Base-by-base conservation (phyloP, 2,329 filamentous ascomycete genomes). In the Verticillium albo-atrum region DNA sequence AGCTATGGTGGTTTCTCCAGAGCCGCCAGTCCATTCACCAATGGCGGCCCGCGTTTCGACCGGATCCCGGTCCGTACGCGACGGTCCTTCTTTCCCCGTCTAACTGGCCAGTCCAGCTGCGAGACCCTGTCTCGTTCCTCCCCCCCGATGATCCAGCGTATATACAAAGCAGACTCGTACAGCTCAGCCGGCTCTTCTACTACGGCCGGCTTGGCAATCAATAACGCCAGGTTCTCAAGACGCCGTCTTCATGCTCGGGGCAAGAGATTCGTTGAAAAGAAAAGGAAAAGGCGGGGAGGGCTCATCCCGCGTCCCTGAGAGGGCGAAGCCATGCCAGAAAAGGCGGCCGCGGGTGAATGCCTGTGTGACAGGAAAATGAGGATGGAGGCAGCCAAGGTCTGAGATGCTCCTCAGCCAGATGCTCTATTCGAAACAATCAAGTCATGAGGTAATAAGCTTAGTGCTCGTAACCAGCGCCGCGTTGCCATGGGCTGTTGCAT, bases 401-500 rank as follows among this genome's bases (percentile, higher is more conserved):
- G 42, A 47, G n/a, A 10, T 25, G 20, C 10, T 23, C 7, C 42
- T 47, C 20, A 23, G 42, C n/a, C 42, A 23, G 10, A 47, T 47
- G 42, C 42, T 23, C n/a, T 47, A 47, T 3, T 47, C 42, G 20
- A 47, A 47, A 3, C 12, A 9, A 23, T 25, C 20, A 7, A 47
- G 20, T 20, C 42, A 47, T 12, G 42, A 37, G n/a, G 10, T 17
- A 4, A 52, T 10, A 20, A 20, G n/a, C 57, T 56, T 61, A 63
- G 51, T 77, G 72, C 23, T 79, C 76, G 63, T 79, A 79, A 47
- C 76, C 76, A 53, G 76, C 76, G 61, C 76, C 76, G 61, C 76
- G 76, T 64, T 79, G 76, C 76, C 76, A 79, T 27, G 76, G 76
- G 65, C 76, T 78, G 54, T 59, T 20, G 12, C 3, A 25, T 28